A percentile compares a stretch with the other conserved stretches of the same genome.
Conservation (phyloP, 2,329 filamentous ascomycete genomes). For the Colletotrichum acutatum region DNA sequence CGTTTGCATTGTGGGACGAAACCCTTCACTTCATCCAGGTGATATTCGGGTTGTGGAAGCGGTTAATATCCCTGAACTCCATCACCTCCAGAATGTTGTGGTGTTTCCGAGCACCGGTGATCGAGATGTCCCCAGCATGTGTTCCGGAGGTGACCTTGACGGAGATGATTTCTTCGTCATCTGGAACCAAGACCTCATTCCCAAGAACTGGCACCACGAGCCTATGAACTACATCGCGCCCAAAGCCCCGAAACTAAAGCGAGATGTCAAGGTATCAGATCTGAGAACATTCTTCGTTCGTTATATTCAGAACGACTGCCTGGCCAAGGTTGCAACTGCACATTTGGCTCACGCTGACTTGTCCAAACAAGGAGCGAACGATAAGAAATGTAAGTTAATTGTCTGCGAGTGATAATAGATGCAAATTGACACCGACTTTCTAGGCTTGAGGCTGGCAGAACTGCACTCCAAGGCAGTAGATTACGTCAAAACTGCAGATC, state of each 20-base stretch:
- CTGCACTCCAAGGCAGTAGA: constrained; percentile 94
- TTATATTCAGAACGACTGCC: constrained; percentile 90
- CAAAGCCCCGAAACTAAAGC: constrained; percentile 64
- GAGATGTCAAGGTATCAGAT: constrained; percentile 76
- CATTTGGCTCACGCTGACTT: constrained; percentile 84
- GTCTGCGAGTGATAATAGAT: neutral
- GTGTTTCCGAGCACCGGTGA: constrained; percentile 89
- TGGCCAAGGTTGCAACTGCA: constrained; percentile 82
- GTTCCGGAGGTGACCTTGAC: constrained; percentile 94
- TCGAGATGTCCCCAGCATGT: constrained; percentile 89
- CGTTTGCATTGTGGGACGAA: constrained; percentile 85
- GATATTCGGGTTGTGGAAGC: constrained; percentile 91
- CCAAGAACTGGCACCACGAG: constrained; percentile 73
- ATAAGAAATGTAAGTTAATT: constrained; percentile 69
- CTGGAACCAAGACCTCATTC: constrained; percentile 84
- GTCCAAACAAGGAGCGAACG: constrained; percentile 70
- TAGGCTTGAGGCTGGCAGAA: constrained; percentile 75
- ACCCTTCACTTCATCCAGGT: constrained; percentile 92
- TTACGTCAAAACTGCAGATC: constrained; percentile 88
- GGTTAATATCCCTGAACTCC: constrained; percentile 77
- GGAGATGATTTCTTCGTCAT: constrained; percentile 96
- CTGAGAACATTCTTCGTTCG: constrained; percentile 87
- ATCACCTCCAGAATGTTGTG: constrained; percentile 84
- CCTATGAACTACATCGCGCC: constrained; percentile 82
- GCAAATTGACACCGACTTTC: neutral